Evolutionary conservation across 2,329 filamentous ascomycete genomes (phyloP), one percentile per base, ranked within the genome.

Genomic region (Calonectria montana): DNA sequence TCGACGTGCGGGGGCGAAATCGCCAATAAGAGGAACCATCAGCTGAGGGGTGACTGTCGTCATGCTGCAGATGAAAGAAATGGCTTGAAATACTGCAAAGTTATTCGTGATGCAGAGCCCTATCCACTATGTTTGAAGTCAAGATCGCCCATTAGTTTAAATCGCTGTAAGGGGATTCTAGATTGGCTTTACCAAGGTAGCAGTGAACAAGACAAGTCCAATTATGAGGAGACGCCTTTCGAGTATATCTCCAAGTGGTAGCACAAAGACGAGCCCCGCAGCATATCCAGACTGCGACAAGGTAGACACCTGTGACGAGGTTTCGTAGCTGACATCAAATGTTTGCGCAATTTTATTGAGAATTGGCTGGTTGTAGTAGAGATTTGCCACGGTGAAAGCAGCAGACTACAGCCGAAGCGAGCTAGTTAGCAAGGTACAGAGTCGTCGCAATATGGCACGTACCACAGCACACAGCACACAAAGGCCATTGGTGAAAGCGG

Each of bases 311-410:
- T 86, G 83, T 1, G 89, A 88, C 0, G 94, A 91, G 64, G 88
- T 86, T 77, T 94, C 93, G 78, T 94, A 93, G 12, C 87, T 88
- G 50, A 96, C 91, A 65, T 88, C 79, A 78, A 97, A 96, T 18
- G 93, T 92, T 10, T 86, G 81, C 0, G 94, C 94, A 45, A 97
- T 87, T 62, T 93, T 90, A 79, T 95, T 94, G 23, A 96, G 85
- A 55, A 96, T 94, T 0, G 94, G 93, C 78, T 96, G 94, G 71
- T 90, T 94, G 82, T 96, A 95, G 83, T 96, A 96, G 3, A 96
- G 85, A 76, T 96, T 96, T 23, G 94, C 93, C 5, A 96, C 94
- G 0, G 93, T 94, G 75, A 94, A 91, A 4, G 91, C 88, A 0
- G 85, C 84, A 3, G 88, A 83, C 88, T 90, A 15, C 25, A 27